Conservation (phyloP, 345 rosid genomes). For the Nephelium lappaceum region DNA sequence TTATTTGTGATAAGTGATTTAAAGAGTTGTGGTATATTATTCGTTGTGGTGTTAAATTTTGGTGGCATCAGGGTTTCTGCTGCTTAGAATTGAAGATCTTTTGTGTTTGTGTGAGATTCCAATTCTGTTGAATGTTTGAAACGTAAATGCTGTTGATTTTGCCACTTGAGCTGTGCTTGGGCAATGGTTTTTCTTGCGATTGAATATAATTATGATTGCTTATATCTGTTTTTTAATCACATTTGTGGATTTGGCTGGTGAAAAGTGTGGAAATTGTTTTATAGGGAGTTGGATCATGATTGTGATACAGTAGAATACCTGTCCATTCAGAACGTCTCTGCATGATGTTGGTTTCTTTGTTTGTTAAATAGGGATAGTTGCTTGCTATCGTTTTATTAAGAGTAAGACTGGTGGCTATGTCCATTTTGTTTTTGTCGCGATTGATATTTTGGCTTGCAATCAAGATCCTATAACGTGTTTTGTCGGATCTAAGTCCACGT, state of each 20-base stretch:
- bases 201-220: not conserved
- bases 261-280: not conserved
- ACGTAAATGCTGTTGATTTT: not conserved
- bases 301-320: not conserved
- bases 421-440: not conserved
- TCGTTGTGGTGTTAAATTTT: not conserved
- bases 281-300: not conserved
- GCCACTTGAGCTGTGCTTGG: not conserved
- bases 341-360: not conserved
- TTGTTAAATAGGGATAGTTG: not conserved
- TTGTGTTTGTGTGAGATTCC: not conserved
- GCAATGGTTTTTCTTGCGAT: not conserved
- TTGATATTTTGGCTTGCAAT: not conserved
- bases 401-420: not conserved
- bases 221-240: not conserved
- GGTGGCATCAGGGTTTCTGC: conserved; percentile 7
- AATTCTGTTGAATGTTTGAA: not conserved
- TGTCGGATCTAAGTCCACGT: not conserved
- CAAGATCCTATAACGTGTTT: not conserved
- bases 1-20: not conserved
- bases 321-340: not conserved
- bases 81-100: not conserved
- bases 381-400: not conserved
- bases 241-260: not conserved
- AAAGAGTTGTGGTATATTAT: not conserved